These are phyloP conservation scores for Jatropha curcas DNA, from an alignment of 345 rosid species.

Conservation along the genomic window DNA sequence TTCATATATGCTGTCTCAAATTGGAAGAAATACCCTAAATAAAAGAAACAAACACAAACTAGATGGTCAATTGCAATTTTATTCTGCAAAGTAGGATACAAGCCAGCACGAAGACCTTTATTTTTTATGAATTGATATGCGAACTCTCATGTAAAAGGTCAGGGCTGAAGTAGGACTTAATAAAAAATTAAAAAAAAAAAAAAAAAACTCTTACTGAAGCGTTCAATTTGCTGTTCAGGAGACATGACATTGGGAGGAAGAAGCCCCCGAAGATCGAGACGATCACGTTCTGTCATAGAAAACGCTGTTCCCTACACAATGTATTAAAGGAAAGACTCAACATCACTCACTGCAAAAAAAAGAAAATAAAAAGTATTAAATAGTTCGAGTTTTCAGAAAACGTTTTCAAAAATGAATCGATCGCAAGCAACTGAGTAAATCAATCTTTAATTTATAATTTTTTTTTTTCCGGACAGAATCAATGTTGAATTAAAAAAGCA, in stretches of 20 bases:
- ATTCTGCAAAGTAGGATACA: no score
- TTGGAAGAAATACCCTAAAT: background rate
- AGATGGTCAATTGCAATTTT: no score
- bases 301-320: conserved; percentile 77
- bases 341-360: background rate
- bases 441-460: no score
- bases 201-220: conserved; percentile 93
- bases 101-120: no score
- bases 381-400: background rate
- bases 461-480: no score
- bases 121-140: background rate
- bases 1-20: background rate
- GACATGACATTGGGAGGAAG: conserved; percentile 92
- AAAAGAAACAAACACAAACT: no score
- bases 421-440: background rate
- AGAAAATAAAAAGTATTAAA: background rate
- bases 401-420: no score
- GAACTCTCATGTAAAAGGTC: background rate
- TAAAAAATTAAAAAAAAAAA: no score
- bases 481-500: background rate
- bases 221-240: conserved; percentile 82
- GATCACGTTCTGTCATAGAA: conserved; percentile 92
- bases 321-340: background rate
- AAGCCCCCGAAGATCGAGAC: conserved; percentile 94
- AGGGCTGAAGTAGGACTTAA: background rate